Base-by-base conservation (phyloP, 2,329 filamentous ascomycete genomes). In the Pleoardoris graminearum region DNA sequence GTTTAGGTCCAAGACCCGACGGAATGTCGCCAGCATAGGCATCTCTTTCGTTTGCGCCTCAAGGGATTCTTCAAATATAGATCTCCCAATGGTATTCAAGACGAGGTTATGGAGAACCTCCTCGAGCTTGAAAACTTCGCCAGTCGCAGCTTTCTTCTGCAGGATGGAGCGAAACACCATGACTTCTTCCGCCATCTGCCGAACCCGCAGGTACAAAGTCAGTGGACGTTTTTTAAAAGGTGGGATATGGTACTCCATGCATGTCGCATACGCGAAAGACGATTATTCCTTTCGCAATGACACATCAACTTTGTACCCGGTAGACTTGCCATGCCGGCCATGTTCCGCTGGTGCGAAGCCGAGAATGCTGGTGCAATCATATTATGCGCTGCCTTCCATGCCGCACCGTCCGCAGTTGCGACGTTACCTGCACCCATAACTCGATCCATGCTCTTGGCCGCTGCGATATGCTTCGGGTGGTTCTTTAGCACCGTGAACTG, bases 361-460 rank as follows among this genome's bases (percentile, higher is more conserved):
- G 61, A 53, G 51, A 76, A 76, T 0, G 70, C 72, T 2, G 73
- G 72, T 6, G 66, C 61, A n/a, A 74, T 58, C 59, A 70, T 70
- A 30, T 63, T 64, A 37, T 72, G 67, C 50, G 70, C 59, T 17
- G 57, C 48, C 54, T 74, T 75, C 72, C 73, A 75, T 12, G 39
- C 33, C 3, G 63, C 39, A 10, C 72, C 73, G 21, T 73, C 59
- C n/a, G 61, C 43, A 0, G 63, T 61, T 2, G 70, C 61, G 3
- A 76, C 60, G 21, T 69, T 71, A 10, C 60, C 54, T 4, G 41
- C 38, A 1, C 69, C 71, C 3, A 70, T 52, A 25, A 74, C 36
- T 2, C 66, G 65, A 8, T 62, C 60, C 4, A 73, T 37, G 11
- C 59, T 55, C 1, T 22, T 25, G 3, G 39, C 37, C n/a, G 65